Percentiles rank a stretch among this genome's conserved stretches.
phyloP scores from a whole-genome alignment of 805 yeast genomes.

The Spathaspora passalidarum region DNA sequence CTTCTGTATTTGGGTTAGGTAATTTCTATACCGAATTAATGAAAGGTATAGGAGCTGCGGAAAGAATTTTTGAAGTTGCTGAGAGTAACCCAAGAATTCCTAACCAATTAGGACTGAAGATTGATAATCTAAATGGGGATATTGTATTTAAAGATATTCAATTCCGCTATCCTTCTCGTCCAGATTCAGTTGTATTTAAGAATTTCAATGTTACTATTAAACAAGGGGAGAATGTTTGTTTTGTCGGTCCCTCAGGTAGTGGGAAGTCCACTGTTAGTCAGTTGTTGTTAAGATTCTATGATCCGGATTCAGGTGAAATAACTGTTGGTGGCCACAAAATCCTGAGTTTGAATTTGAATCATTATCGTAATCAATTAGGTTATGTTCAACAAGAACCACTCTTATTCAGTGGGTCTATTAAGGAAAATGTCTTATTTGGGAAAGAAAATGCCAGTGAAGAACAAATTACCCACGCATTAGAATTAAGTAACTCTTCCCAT shows the following conservation, averaged over 20 bases:
- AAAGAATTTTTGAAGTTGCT: conserved; percentile 81
- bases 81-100: conserved; percentile 73
- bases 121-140: conserved; percentile 44
- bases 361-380: conserved; percentile 74
- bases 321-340: conserved; percentile 64
- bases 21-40: conserved; percentile 89
- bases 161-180: conserved; percentile 84
- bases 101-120: conserved; percentile 58
- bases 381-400: conserved; percentile 93
- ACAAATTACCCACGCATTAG: conserved; percentile 58
- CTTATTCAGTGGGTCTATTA: conserved; percentile 78
- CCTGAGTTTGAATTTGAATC: conserved; percentile 62
- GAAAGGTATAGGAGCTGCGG: conserved; percentile 97
- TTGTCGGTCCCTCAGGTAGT: conserved; percentile 97
- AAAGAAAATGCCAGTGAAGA: conserved; percentile 54
- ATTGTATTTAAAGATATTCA: conserved; percentile 61
- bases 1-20: conserved; percentile 88
- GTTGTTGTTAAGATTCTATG: conserved; percentile 77
- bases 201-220: conserved; percentile 57
- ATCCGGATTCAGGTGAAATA: conserved; percentile 65
- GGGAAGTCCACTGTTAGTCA: conserved; percentile 91
- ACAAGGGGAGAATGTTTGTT: conserved; percentile 86
- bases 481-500: conserved; percentile 67
- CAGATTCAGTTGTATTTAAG: conserved; percentile 62
- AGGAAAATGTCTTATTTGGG: conserved; percentile 83